Conservation (phyloP, 805 yeast species). For the Saccharomycopsis sp. region DNA sequence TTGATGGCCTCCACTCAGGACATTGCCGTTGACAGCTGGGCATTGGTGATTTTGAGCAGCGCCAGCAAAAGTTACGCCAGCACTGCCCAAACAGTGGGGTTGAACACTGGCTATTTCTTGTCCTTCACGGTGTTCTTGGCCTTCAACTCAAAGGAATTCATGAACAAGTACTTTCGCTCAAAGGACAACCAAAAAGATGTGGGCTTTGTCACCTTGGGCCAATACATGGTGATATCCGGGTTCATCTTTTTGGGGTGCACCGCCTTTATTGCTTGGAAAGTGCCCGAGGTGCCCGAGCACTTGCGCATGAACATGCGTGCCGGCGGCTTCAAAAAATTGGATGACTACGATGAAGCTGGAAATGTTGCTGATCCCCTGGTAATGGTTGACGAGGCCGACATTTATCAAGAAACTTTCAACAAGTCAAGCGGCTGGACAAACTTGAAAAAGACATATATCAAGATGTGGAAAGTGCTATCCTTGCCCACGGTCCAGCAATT, state of each 20-base stretch:
- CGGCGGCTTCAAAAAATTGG: constrained; percentile 19
- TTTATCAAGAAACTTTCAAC: neutral
- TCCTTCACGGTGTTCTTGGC: constrained; percentile 90
- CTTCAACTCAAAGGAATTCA: constrained; percentile 84
- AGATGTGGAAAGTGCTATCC: constrained; percentile 62
- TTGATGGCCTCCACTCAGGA: constrained; percentile 95
- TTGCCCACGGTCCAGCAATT: constrained; percentile 66
- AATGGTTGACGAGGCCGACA: neutral
- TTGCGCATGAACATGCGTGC: constrained; percentile 24
- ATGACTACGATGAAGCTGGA: constrained; percentile 19
- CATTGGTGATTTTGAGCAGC: constrained; percentile 73
- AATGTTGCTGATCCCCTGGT: constrained; percentile 6
- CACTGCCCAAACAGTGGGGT: constrained; percentile 94
- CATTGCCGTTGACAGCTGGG: constrained; percentile 99
- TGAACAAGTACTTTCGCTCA: constrained; percentile 69
- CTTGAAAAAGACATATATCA: constrained; percentile 46
- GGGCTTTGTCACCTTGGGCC: constrained; percentile 66
- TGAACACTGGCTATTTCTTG: constrained; percentile 85
- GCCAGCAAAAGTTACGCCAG: constrained; percentile 83
- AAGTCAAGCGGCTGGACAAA: constrained; percentile 14
- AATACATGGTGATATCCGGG: constrained; percentile 75
- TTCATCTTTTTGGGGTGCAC: constrained; percentile 62
- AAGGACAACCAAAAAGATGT: constrained; percentile 39
- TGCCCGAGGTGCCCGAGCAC: constrained; percentile 65
- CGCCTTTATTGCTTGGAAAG: constrained; percentile 42